A percentile compares a stretch with the other conserved stretches of the same genome.
Evolutionary conservation across 2,329 filamentous ascomycete species (phyloP).

Genomic region (Coniochaeta pulveracea): DNA sequence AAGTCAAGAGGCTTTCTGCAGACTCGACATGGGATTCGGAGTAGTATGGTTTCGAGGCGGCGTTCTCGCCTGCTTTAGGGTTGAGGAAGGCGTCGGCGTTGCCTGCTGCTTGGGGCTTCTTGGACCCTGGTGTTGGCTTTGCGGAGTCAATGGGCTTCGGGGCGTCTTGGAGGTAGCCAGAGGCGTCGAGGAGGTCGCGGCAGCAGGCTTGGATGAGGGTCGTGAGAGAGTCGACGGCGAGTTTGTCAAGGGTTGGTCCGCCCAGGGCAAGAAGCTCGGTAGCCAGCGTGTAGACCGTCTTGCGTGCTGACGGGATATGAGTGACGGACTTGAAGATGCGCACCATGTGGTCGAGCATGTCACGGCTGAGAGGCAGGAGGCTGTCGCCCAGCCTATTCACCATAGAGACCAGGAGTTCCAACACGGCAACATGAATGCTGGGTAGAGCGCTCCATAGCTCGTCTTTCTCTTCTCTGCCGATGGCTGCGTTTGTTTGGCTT

Average conservation of each 20-base stretch:
- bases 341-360: constrained; percentile 57
- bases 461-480: constrained; percentile 72
- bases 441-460: constrained; percentile 65
- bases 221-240: constrained; percentile 51
- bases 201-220: constrained; percentile 58
- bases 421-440: constrained; percentile 59
- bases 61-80: constrained; percentile 19
- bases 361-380: constrained; percentile 47
- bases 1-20: constrained; percentile 50
- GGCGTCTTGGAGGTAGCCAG: constrained; percentile 33
- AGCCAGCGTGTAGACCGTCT: constrained; percentile 48
- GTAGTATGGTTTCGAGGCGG: constrained; percentile 7
- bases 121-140: constrained; percentile 17
- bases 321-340: constrained; percentile 57
- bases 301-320: constrained; percentile 41
- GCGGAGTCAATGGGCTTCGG: constrained; percentile 17
- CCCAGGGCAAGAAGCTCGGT: constrained; percentile 45
- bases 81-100: constrained; percentile 67
- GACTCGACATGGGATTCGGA: constrained; percentile 39
- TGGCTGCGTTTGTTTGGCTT: constrained; percentile 58
- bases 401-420: constrained; percentile 49
- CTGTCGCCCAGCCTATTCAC: constrained; percentile 45
- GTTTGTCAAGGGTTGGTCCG: constrained; percentile 56
- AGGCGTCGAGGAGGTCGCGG: constrained; percentile 54
- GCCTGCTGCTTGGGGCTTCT: constrained; percentile 21